Percentiles rank a stretch among this genome's conserved stretches.
Conservation (phyloP, 2,329 filamentous ascomycete species). For the Dichotomopilus funicola region DNA sequence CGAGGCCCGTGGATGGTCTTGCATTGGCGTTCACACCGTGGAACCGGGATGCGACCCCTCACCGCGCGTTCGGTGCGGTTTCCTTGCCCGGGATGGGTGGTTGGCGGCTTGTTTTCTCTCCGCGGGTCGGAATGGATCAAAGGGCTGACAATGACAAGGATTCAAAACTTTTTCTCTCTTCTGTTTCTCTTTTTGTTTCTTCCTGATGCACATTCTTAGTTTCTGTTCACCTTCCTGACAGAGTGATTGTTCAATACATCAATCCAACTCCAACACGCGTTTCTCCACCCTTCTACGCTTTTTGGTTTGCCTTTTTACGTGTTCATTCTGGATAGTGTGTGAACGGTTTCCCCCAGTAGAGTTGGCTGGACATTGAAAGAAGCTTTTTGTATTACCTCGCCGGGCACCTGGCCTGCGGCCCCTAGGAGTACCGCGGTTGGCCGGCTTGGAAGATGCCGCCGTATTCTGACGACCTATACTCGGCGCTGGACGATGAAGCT, state of each 20-base stretch:
- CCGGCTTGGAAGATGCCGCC: conserved; percentile 33
- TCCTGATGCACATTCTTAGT: too few species aligned
- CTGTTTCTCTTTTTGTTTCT: too few species aligned
- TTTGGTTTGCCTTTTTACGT: not conserved
- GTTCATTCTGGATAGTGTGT: not conserved
- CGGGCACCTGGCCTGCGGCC: conserved; percentile 6
- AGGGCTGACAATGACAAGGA: not conserved
- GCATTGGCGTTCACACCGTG: not conserved
- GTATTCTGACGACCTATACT: conserved; percentile 45
- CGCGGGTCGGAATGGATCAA: not conserved
- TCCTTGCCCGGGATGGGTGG: not conserved
- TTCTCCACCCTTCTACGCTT: too few species aligned
- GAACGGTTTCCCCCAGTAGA: not conserved
- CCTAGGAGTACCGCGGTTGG: conserved; percentile 6
- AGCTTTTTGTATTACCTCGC: conserved; percentile 13
- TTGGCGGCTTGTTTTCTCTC: not conserved
- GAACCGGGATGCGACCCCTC: not conserved
- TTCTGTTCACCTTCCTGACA: not conserved
- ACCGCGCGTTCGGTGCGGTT: not conserved
- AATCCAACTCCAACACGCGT: too few species aligned
- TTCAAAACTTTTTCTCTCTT: too few species aligned
- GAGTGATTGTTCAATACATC: not conserved
- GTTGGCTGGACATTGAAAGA: conserved; percentile 12
- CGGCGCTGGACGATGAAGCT: conserved; percentile 28
- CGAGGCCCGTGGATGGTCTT: conserved; percentile 6